phyloP scores from a whole-genome alignment of 108 stramenopile species.

The Skeletonema potamos region DNA sequence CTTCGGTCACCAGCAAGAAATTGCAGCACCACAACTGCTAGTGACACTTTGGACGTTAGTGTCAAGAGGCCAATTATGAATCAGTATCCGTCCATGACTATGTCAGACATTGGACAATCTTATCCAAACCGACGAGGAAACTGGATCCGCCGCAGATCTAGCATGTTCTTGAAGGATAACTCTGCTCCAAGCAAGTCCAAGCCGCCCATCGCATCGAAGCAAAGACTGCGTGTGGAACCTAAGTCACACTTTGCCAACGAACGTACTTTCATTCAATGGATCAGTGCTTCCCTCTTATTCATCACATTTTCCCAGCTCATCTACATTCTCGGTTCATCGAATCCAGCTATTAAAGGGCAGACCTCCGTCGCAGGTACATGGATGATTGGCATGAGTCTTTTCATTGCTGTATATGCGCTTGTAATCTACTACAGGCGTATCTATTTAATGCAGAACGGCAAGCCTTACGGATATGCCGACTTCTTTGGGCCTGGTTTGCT shows the following conservation, averaged over 20 bases:
- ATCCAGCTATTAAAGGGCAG: background rate
- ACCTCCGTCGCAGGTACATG: background rate
- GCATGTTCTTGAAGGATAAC: background rate
- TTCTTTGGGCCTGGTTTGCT: background rate
- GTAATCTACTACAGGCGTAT: slow-evolving; percentile 16
- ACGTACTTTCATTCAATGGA: slow-evolving; percentile 52
- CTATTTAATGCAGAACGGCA: slow-evolving; percentile 11
- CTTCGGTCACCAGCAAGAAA: background rate
- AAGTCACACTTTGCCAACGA: slow-evolving; percentile 48
- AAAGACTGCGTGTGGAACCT: slow-evolving; percentile 31
- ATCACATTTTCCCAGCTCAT: slow-evolving; percentile 19
- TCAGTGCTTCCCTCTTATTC: slow-evolving; percentile 31
- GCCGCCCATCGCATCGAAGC: background rate
- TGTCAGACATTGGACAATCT: background rate
- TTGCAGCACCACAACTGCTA: background rate
- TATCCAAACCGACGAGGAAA: background rate
- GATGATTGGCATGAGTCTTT: background rate
- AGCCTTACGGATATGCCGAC: slow-evolving; percentile 34
- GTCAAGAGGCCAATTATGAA: background rate
- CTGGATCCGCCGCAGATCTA: background rate
- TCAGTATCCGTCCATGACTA: background rate
- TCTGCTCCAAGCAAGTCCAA: background rate
- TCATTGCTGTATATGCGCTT: slow-evolving; percentile 16
- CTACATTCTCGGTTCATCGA: background rate
- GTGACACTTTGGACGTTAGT: background rate